phyloP scores from a whole-genome alignment of 148 eudicot species.

The Selenicereus undatus region DNA sequence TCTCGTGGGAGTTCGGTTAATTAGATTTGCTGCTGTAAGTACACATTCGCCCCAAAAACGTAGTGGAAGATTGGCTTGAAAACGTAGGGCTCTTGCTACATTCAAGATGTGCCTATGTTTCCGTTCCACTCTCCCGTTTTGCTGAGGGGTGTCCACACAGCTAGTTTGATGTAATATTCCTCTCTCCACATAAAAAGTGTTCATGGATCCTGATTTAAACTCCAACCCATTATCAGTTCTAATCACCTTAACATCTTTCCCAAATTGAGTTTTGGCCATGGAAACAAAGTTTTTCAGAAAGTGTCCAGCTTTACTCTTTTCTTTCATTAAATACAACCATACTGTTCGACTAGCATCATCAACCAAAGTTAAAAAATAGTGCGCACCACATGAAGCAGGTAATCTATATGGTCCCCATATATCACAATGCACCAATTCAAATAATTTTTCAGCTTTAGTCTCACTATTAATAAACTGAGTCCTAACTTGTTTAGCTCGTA shows the following conservation, averaged over 20 bases:
- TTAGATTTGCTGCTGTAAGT: background rate
- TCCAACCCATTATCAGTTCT: background rate
- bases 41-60: background rate
- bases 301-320: background rate
- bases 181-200: background rate
- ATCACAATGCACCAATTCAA: too few relatives aligned
- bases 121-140: background rate
- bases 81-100: background rate
- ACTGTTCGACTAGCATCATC: background rate
- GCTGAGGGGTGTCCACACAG: background rate
- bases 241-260: background rate
- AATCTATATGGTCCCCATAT: too few relatives aligned
- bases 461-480: too few relatives aligned
- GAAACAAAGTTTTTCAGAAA: background rate
- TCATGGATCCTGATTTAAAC: background rate
- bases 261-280: background rate
- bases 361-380: too few relatives aligned
- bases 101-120: background rate
- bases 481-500: too few relatives aligned
- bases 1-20: background rate
- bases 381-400: too few relatives aligned
- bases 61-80: background rate
- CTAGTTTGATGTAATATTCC: background rate
- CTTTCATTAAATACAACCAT: background rate
- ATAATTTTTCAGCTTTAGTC: too few relatives aligned